Evolutionary conservation across 2,329 filamentous ascomycete genomes (phyloP), one percentile per base, ranked within the genome.

Genomic region (Ramularia endophylla): DNA sequence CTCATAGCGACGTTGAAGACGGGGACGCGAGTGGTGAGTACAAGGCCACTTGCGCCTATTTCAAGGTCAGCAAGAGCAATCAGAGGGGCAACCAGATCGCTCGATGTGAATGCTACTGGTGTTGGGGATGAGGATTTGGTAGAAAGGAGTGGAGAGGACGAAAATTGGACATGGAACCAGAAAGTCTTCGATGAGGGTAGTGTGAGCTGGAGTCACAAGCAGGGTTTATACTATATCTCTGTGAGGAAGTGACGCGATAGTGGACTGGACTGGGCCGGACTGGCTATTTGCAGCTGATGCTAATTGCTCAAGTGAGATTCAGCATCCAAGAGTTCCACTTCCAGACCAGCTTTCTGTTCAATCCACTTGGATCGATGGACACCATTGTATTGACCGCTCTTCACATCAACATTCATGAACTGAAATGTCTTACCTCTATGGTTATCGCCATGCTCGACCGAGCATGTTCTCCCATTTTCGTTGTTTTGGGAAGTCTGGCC

Each of bases 191-290:
- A 78, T 44, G 77, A 73, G 12, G 70, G 72, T 27, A 75, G 74
- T 50, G 90, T 97, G 51, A 95, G 87, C 66, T 97, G 90, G 90
- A 89, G 86, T 8, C 83, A 84, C 51, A 80, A 81, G 38, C 81
- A 81, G 18, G 89, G 89, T 17, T 77, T 79, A 36, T 97, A 92
- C 65, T 95, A 83, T 60, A 84, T 95, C 58, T 87, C 89, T 43
- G 87, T 77, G 12, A 85, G 85, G 63, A 40, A 32, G 15, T 36
- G 22, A 27, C 18, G 17, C 22, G 11, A n/a, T n/a, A n/a, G n/a
- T n/a, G n/a, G n/a, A n/a, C n/a, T n/a, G n/a, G n/a, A n/a, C n/a
- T n/a, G n/a, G n/a, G n/a, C n/a, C n/a, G n/a, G n/a, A n/a, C n/a
- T n/a, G n/a, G n/a, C n/a, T n/a, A n/a, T n/a, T n/a, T n/a, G n/a